phyloP scores from a whole-genome alignment of 495 filamentous ascomycete genomes.

The Cudoniella acicularis region DNA sequence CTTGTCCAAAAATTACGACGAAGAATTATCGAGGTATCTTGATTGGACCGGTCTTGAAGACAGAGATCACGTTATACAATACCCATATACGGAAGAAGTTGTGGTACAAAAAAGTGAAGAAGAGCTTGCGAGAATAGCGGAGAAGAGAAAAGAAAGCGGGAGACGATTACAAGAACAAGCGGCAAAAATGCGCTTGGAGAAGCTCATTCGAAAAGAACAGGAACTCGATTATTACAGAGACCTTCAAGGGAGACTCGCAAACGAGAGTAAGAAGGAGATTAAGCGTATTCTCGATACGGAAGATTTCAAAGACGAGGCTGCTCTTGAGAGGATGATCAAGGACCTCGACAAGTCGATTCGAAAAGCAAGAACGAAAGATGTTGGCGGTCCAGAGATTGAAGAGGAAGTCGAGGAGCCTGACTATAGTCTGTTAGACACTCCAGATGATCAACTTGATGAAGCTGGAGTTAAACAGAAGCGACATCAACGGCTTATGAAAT shows the following conservation, averaged over 20 bases:
- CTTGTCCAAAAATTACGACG: constrained; percentile 74
- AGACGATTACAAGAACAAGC: constrained; percentile 91
- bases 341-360: constrained; percentile 88
- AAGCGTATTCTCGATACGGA: constrained; percentile 82
- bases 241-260: constrained; percentile 59
- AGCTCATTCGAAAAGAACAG: constrained; percentile 90
- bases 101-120: constrained; percentile 87
- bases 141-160: constrained; percentile 90
- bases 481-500: constrained; percentile 87
- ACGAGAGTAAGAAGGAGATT: constrained; percentile 79
- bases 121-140: constrained; percentile 81
- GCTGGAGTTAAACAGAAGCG: constrained; percentile 84
- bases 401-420: constrained; percentile 70
- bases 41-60: constrained; percentile 89
- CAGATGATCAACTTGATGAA: constrained; percentile 91
- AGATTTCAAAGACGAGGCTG: constrained; percentile 84
- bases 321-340: constrained; percentile 72
- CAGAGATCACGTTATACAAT: constrained; percentile 83
- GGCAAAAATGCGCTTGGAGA: constrained; percentile 92
- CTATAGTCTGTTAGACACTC: constrained; percentile 82
- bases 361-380: constrained; percentile 84
- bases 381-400: constrained; percentile 78
- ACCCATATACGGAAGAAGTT: constrained; percentile 87
- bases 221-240: constrained; percentile 92
- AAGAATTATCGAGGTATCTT: constrained; percentile 68